A percentile compares a stretch with the other conserved stretches of the same genome.
These are phyloP conservation scores for Carex arenaria DNA, from an alignment of 202 grass and related monocot species.

Conservation along the genomic window DNA sequence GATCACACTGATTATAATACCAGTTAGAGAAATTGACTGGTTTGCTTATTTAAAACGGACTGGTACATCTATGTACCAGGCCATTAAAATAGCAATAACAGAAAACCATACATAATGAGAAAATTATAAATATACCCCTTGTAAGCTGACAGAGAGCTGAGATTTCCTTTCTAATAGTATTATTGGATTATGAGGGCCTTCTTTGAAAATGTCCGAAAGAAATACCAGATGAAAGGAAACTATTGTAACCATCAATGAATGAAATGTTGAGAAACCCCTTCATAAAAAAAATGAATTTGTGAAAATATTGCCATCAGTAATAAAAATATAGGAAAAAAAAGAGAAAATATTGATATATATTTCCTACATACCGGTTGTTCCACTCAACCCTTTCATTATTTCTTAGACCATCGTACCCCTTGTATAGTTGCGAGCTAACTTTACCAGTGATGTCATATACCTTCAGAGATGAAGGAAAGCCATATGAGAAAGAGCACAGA, in stretches of 20 bases:
- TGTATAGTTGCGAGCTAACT: constrained; percentile 46
- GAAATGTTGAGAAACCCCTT: constrained; percentile 78
- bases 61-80: not conserved
- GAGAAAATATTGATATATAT: not conserved
- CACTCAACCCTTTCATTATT: constrained; percentile 58
- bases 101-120: not conserved
- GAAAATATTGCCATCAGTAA: not conserved
- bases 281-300: not conserved
- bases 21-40: not conserved
- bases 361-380: constrained; percentile 54
- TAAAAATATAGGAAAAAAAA: not conserved
- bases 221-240: constrained; percentile 63
- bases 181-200: constrained; percentile 14
- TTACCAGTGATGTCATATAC: constrained; percentile 44
- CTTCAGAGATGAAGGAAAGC: constrained; percentile 29
- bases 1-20: not conserved
- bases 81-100: not conserved
- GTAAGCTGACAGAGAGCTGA: constrained; percentile 54
- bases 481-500: not conserved
- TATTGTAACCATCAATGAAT: constrained; percentile 43
- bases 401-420: constrained; percentile 51
- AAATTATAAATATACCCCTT: constrained; percentile 43
- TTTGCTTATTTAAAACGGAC: not conserved
- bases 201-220: constrained; percentile 57
- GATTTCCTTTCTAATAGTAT: constrained; percentile 56